Evolutionary conservation across 129 eudicot species (phyloP).

Genomic region (Helianthus tuberosus): DNA sequence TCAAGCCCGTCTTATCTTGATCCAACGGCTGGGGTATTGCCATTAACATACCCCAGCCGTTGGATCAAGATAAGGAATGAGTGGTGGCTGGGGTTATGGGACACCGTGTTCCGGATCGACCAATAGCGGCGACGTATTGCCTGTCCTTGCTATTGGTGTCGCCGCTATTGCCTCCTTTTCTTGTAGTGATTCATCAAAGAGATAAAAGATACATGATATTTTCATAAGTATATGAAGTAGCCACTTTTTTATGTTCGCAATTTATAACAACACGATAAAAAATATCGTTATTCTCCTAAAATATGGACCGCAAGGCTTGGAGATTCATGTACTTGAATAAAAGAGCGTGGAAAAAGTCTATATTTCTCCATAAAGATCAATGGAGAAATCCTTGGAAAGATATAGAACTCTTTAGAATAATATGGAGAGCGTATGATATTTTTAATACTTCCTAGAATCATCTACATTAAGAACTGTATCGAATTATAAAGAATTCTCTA

Average conservation of each 20-base stretch:
- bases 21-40: too few species aligned
- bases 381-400: background rate
- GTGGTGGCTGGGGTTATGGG: too few species aligned
- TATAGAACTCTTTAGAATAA: background rate
- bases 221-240: conserved; percentile 13
- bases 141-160: too few species aligned
- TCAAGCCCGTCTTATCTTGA: conserved; percentile 8
- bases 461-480: background rate
- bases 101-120: too few species aligned
- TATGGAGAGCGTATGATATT: background rate
- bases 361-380: background rate
- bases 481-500: background rate
- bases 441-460: background rate
- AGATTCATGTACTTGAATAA: background rate
- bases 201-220: background rate
- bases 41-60: too few species aligned
- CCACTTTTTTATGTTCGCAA: background rate
- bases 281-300: background rate
- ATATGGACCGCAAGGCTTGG: background rate
- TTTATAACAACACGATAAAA: background rate
- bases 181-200: conserved; percentile 10
- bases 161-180: too few species aligned
- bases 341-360: background rate
- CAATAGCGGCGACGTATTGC: too few species aligned
- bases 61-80: too few species aligned